Base-by-base conservation (phyloP, 1,284 basidiomycete genomes). In the Polyporus tsugae region DNA sequence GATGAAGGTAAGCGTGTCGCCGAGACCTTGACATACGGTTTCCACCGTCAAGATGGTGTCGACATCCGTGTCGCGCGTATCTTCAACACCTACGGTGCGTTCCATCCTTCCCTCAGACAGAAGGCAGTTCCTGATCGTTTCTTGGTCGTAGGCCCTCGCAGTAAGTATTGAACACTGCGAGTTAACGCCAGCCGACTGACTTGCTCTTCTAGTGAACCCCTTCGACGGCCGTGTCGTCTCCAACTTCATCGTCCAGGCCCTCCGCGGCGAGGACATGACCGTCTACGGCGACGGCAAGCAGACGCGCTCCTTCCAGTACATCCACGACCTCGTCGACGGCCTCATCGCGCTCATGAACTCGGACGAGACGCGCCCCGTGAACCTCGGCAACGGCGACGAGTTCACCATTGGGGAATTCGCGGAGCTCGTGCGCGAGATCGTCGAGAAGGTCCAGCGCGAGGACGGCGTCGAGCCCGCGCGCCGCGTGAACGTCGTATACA, bases 1-100 rank as follows among this genome's bases (percentile, higher is more conserved):
- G 97, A 99, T 77, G 97, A 99, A 84, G 97, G 95, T 63, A 97
- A 97, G 83, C 95, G 95, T 77, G 95, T 97, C 53, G 95, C 95
- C 59, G 95, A 97, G 83, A 97, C 96, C 13, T 82, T 98, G 75
- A 96, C 96, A 11, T 98, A 98, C 78, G 96, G 96, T 62, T 99
- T 94, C 86, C 92, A 94, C 74, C 88, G 94, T 69, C 97, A 98
- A 80, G 96, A 99, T 78, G 91, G 91, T 65, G 97, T 99, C 68
- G 95, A 98, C 74, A 95, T 99, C 62, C 92, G 96, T 66, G 96
- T 98, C 59, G 96, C 96, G 4, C 93, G 96, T 75, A 98, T 98
- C 76, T 98, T 98, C 87, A 98, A 98, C 79, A 95, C 94, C 17
- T 94, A 92, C 75, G 94, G 89, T 81, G 71, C 70, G 83, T 67